phyloP scores from a whole-genome alignment of 2,329 filamentous ascomycete genomes.

The Ustulina deusta region DNA sequence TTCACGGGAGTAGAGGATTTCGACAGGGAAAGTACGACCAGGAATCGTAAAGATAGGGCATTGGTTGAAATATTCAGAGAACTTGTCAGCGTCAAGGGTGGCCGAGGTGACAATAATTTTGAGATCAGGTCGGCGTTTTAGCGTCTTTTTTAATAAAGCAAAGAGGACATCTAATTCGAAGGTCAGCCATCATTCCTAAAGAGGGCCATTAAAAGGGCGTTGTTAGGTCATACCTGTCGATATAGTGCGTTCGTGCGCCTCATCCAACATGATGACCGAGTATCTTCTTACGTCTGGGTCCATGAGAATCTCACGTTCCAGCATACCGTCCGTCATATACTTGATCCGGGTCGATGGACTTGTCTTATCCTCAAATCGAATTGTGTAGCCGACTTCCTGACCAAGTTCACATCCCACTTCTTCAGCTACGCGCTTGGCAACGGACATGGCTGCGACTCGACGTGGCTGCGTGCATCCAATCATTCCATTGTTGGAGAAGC shows the following conservation, averaged over 20 bases:
- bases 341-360: slow-evolving; percentile 92
- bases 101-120: slow-evolving; percentile 97
- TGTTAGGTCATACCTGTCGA: slow-evolving; percentile 65
- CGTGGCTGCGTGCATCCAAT: slow-evolving; percentile 98
- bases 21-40: slow-evolving; percentile 93
- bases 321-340: slow-evolving; percentile 99
- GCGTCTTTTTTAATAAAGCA: slow-evolving; percentile 90
- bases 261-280: slow-evolving; percentile 97
- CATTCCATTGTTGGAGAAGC: slow-evolving; percentile 86
- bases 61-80: slow-evolving; percentile 94
- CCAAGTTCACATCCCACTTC: slow-evolving; percentile 93
- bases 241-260: slow-evolving; percentile 97
- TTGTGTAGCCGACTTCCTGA: slow-evolving; percentile 94
- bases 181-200: slow-evolving; percentile 15
- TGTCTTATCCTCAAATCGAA: slow-evolving; percentile 96
- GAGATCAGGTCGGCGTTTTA: slow-evolving; percentile 86
- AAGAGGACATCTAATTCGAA: slow-evolving; percentile 80
- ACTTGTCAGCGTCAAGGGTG: slow-evolving; percentile 96
- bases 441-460: slow-evolving; percentile 96
- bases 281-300: slow-evolving; percentile 91
- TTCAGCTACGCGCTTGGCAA: slow-evolving; percentile 95
- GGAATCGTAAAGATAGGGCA: slow-evolving; percentile 98
- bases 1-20: slow-evolving; percentile 94
- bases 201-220: not conserved
- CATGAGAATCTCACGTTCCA: slow-evolving; percentile 92